Evolutionary conservation across 148 eudicot species (phyloP).

Genomic region (Amaranthus hypochondriacus): DNA sequence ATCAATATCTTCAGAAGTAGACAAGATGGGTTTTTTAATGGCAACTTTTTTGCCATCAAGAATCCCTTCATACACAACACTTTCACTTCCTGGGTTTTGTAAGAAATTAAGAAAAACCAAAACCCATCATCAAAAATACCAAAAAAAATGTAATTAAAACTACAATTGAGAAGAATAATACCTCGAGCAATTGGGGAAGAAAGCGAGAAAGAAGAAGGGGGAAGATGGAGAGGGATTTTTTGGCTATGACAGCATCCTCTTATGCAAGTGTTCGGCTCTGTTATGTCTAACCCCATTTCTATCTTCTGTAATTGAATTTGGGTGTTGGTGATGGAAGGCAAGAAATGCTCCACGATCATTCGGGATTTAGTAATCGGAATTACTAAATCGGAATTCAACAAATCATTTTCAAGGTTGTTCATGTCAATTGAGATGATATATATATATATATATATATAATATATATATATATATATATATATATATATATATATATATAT

Average conservation of each 20-base stretch:
- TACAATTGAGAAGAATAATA: conserved; percentile 3
- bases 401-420: no score
- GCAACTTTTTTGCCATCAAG: conserved; percentile 73
- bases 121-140: background rate
- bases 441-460: no score
- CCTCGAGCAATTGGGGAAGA: conserved; percentile 78
- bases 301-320: no score
- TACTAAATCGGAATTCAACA: no score
- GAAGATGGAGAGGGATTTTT: conserved; percentile 76
- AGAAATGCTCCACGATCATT: no score
- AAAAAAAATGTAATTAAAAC: background rate
- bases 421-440: no score
- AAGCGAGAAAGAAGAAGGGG: conserved; percentile 59
- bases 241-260: conserved; percentile 87
- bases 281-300: conserved; percentile 43
- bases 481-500: no score
- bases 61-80: conserved; percentile 78
- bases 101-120: conserved; percentile 4
- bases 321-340: no score
- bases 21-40: conserved; percentile 77
- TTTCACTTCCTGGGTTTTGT: conserved; percentile 60
- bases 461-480: no score
- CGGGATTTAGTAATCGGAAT: no score
- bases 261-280: conserved; percentile 76
- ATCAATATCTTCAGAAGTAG: conserved; percentile 82